phyloP scores from a whole-genome alignment of 805 yeast genomes.

The Myxozyma monticola region DNA sequence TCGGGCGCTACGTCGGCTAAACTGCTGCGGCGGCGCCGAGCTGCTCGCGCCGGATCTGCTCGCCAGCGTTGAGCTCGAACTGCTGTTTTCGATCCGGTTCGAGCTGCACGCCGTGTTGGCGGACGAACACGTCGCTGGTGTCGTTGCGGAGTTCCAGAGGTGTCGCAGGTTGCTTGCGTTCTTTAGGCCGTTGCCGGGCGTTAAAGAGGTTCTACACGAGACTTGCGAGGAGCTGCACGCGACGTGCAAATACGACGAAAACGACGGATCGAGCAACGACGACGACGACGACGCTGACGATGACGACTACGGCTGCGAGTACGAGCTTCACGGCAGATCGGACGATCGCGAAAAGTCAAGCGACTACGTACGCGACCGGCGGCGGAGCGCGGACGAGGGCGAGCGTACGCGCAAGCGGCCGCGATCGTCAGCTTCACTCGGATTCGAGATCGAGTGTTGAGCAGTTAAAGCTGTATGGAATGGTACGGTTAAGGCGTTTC shows the following conservation, averaged over 20 bases:
- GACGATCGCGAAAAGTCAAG: neutral
- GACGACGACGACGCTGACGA: slow-evolving; percentile 4
- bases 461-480: too few species aligned
- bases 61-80: slow-evolving; percentile 4
- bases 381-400: too few species aligned
- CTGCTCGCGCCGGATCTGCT: neutral
- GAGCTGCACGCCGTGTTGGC: neutral
- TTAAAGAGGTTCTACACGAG: neutral
- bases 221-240: neutral
- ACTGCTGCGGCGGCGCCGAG: neutral
- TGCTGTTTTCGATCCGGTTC: slow-evolving; percentile 11
- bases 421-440: slow-evolving; percentile 5
- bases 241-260: neutral
- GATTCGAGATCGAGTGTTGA: too few species aligned
- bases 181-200: neutral
- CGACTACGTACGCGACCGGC: too few species aligned
- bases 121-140: neutral
- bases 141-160: slow-evolving; percentile 4
- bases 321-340: neutral
- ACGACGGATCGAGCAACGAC: neutral
- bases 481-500: too few species aligned
- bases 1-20: neutral
- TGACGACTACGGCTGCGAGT: neutral
- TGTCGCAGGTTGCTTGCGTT: slow-evolving; percentile 2
- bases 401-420: neutral